Percentiles rank a stretch among this genome's conserved stretches.
Conservation (phyloP, 1,284 basidiomycete genomes). For the Ustilago cynodontis region DNA sequence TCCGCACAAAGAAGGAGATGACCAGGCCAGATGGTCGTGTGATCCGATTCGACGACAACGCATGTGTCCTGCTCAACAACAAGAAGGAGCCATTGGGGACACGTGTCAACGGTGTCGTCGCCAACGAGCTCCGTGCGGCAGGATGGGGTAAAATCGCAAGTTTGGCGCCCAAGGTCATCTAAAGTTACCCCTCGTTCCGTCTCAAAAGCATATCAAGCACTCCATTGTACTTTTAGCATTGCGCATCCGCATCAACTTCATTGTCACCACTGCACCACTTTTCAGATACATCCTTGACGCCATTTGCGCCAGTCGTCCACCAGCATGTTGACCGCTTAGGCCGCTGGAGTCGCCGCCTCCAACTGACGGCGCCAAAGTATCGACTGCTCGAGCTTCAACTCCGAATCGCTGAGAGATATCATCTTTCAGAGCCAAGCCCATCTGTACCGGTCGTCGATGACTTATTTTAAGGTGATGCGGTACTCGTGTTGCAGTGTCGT, state of each 20-base stretch:
- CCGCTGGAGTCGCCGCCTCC: too few species aligned
- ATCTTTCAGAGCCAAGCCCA: too few species aligned
- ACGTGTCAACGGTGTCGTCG: constrained; percentile 92
- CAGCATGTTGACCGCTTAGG: too few species aligned
- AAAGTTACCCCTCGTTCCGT: background rate
- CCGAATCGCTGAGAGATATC: too few species aligned
- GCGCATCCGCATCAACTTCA: constrained; percentile 7
- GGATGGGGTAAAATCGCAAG: constrained; percentile 96
- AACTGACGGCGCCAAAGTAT: background rate
- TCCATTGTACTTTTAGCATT: constrained; percentile 39
- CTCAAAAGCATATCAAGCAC: constrained; percentile 20
- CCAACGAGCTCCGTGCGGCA: constrained; percentile 86
- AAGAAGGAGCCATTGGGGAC: constrained; percentile 97
- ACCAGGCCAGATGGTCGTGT: constrained; percentile 86
- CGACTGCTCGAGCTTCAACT: background rate
- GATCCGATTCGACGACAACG: constrained; percentile 96
- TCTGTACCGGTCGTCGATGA: too few species aligned
- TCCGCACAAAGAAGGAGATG: constrained; percentile 86
- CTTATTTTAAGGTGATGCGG: too few species aligned
- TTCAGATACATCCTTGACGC: background rate
- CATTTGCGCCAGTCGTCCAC: too few species aligned
- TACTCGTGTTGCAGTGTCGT: background rate
- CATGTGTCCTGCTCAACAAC: constrained; percentile 93
- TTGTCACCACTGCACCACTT: constrained; percentile 21
- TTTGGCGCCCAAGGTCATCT: constrained; percentile 86